Evolutionary conservation across 768 basidiomycete genomes (phyloP).

Genomic region (Cytidiella melzeri): DNA sequence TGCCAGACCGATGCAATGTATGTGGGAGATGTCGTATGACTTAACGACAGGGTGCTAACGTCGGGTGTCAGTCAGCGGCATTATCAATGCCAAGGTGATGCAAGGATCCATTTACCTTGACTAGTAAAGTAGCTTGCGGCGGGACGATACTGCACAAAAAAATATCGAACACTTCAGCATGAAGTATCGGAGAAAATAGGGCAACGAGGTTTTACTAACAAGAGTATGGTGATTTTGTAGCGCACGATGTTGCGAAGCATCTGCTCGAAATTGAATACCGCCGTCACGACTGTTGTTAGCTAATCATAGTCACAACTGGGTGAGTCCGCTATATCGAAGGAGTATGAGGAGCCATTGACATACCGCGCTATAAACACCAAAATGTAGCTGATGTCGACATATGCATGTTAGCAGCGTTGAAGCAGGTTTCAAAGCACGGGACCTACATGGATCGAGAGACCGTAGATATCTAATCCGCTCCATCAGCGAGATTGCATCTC

Average conservation of each 20-base stretch:
- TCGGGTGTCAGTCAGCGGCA: constrained; percentile 15
- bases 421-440: neutral
- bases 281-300: constrained; percentile 27
- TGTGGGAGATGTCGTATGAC: constrained; percentile 24
- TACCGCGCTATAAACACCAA: constrained; percentile 22
- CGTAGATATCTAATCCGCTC: constrained; percentile 39
- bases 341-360: too few relatives aligned
- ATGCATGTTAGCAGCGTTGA: neutral
- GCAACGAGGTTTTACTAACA: constrained; percentile 15
- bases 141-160: constrained; percentile 20
- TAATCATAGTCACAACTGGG: constrained; percentile 4
- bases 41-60: constrained; percentile 24
- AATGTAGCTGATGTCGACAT: constrained; percentile 21
- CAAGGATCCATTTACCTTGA: constrained; percentile 18
- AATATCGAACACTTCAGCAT: neutral
- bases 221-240: constrained; percentile 28
- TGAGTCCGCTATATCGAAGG: too few relatives aligned
- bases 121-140: constrained; percentile 24
- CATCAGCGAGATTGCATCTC: neutral
- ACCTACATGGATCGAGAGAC: constrained; percentile 25
- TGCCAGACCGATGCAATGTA: constrained; percentile 24
- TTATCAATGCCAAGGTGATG: neutral
- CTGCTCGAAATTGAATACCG: constrained; percentile 27
- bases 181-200: neutral
- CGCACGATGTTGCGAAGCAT: constrained; percentile 28